Conservation (phyloP, 2,329 filamentous ascomycete genomes). For the Aaosphaeria pasadenensis region DNA sequence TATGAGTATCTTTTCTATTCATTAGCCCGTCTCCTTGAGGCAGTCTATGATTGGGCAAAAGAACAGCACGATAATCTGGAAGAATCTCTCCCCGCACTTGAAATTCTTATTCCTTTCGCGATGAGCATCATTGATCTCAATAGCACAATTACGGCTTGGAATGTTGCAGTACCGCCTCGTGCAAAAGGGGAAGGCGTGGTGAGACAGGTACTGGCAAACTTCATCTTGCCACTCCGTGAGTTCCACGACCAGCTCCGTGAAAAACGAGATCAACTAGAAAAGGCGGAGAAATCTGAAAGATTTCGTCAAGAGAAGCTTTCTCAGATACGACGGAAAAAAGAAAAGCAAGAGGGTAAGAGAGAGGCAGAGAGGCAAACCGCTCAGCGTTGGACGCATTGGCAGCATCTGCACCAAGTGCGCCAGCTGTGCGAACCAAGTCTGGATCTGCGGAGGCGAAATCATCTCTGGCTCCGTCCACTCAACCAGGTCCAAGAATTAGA, state of each 20-base stretch:
- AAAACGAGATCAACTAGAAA: slow-evolving; percentile 1
- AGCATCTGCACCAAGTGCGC: slow-evolving; percentile 23
- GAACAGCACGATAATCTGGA: slow-evolving; percentile 2
- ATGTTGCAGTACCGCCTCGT: slow-evolving; percentile 10
- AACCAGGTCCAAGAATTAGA: slow-evolving; percentile 27
- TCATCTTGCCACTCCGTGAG: slow-evolving; percentile 25
- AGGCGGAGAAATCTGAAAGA: slow-evolving; percentile 5
- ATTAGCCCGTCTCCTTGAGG: slow-evolving; percentile 12
- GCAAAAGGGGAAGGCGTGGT: slow-evolving; percentile 18
- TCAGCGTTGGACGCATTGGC: slow-evolving; percentile 22
- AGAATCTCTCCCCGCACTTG: slow-evolving; percentile 12
- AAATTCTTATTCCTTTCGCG: slow-evolving; percentile 13
- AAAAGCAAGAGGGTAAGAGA: slow-evolving; percentile 1
- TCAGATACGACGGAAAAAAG: slow-evolving; percentile 2
- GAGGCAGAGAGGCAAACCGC: neutral
- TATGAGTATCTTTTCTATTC: slow-evolving; percentile 23
- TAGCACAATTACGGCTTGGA: slow-evolving; percentile 19
- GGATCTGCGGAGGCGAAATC: slow-evolving; percentile 7
- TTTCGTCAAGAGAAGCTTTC: slow-evolving; percentile 5
- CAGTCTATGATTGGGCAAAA: slow-evolving; percentile 13
- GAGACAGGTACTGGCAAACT: slow-evolving; percentile 14
- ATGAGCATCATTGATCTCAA: slow-evolving; percentile 21
- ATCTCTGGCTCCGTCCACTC: slow-evolving; percentile 8
- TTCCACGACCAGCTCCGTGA: neutral
- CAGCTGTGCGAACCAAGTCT: slow-evolving; percentile 19